Percentiles rank a stretch among this genome's conserved stretches.
Conservation (phyloP, 345 rosid species). For the Eucalyptus lansdowneana region DNA sequence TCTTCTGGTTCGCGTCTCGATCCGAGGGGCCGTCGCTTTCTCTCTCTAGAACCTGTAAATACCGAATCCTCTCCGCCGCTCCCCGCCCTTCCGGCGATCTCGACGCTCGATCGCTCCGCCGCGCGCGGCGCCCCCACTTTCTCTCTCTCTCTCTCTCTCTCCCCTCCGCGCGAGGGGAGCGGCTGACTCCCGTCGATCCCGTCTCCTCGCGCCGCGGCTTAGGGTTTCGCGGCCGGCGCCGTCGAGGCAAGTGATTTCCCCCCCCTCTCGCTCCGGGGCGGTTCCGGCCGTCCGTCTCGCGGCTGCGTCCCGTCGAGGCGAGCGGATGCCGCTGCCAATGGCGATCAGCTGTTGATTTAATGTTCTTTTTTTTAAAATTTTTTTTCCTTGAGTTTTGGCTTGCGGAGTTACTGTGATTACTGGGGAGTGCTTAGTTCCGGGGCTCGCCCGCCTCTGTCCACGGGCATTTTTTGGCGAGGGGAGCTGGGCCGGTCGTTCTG, state of each 20-base stretch:
- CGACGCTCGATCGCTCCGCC: not conserved
- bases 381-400: not conserved
- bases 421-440: not conserved
- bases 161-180: not conserved
- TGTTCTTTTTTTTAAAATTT: not conserved
- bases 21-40: slow-evolving; percentile 7
- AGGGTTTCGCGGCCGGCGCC: slow-evolving; percentile 20
- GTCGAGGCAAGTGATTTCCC: slow-evolving; percentile 14
- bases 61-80: not conserved
- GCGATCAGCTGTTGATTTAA: not conserved
- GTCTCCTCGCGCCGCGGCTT: not conserved
- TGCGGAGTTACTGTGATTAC: not conserved
- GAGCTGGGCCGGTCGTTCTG: not conserved
- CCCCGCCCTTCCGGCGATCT: not conserved
- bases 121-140: not conserved
- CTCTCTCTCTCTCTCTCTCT: not conserved
- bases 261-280: not conserved
- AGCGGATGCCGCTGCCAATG: not conserved
- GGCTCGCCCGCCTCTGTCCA: not conserved
- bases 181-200: not conserved
- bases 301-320: not conserved
- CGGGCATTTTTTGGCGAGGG: not conserved
- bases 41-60: not conserved
- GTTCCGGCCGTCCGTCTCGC: not conserved
- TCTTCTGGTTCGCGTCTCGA: not conserved